Evolutionary conservation across 129 eudicot species (phyloP).

Genomic region (Pittosporum tobira): DNA sequence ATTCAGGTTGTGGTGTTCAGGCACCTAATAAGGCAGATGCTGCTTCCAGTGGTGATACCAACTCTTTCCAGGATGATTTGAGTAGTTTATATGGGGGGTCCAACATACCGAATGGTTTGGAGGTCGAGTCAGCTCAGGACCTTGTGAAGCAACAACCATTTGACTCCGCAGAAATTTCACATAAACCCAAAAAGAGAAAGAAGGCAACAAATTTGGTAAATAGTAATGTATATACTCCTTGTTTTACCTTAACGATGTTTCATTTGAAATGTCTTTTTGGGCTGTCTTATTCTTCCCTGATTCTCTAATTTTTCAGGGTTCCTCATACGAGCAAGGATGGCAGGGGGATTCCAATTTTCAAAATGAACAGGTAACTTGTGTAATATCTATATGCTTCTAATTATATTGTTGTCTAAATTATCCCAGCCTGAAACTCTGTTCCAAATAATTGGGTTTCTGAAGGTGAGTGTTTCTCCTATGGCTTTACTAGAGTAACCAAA

Average conservation of each 20-base stretch:
- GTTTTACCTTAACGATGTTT: not conserved
- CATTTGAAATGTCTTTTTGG: not conserved
- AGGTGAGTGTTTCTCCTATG: not conserved
- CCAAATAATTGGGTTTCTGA: not conserved
- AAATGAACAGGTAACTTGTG: slow-evolving; percentile 73
- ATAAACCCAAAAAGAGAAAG: slow-evolving; percentile 86
- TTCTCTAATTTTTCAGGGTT: slow-evolving; percentile 36
- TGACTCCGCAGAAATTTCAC: slow-evolving; percentile 61
- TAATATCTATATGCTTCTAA: no score
- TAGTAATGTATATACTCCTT: slow-evolving; percentile 1
- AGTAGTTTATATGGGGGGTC: slow-evolving; percentile 66
- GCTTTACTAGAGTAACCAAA: slow-evolving; percentile 3
- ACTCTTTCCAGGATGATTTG: slow-evolving; percentile 92
- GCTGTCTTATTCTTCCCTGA: slow-evolving; percentile 1
- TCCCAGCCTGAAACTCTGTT: not conserved
- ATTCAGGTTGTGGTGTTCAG: slow-evolving; percentile 53
- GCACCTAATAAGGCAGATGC: slow-evolving; percentile 69
- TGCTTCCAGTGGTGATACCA: slow-evolving; percentile 95
- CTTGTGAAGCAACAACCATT: slow-evolving; percentile 57
- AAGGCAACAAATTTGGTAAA: slow-evolving; percentile 69
- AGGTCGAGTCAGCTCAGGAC: slow-evolving; percentile 73
- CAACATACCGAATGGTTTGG: slow-evolving; percentile 46
- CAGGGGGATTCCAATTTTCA: slow-evolving; percentile 56
- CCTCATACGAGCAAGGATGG: slow-evolving; percentile 67
- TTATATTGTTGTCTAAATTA: no score